These are phyloP conservation scores for Stereum hirsutum DNA, from an alignment of 1,284 basidiomycete genomes.

Conservation along the genomic window DNA sequence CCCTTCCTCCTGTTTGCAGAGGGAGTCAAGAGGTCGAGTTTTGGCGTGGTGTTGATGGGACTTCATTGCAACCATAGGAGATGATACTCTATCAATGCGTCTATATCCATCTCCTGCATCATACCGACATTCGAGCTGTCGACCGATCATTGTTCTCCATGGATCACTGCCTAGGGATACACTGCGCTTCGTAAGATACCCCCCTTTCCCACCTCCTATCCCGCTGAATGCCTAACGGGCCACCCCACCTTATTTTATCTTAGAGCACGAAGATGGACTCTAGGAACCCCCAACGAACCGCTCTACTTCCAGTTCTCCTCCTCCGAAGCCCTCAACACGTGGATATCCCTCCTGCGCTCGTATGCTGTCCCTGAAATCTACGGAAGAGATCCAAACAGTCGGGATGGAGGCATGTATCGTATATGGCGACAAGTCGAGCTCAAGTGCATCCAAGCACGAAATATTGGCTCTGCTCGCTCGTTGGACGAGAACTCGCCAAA, in stretches of 20 bases:
- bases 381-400: slow-evolving; percentile 40
- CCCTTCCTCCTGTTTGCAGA: neutral
- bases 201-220: slow-evolving; percentile 12
- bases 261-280: slow-evolving; percentile 55
- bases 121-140: slow-evolving; percentile 63
- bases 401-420: slow-evolving; percentile 65
- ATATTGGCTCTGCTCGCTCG: slow-evolving; percentile 36
- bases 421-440: slow-evolving; percentile 79
- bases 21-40: too few relatives aligned
- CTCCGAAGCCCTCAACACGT: slow-evolving; percentile 50
- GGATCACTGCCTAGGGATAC: slow-evolving; percentile 63
- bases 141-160: slow-evolving; percentile 66
- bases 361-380: slow-evolving; percentile 73
- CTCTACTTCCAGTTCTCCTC: slow-evolving; percentile 61
- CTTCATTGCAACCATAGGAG: too few relatives aligned
- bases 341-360: slow-evolving; percentile 67
- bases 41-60: too few relatives aligned
- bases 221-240: slow-evolving; percentile 2
- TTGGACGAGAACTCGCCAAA: slow-evolving; percentile 11
- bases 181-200: slow-evolving; percentile 38
- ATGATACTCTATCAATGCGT: slow-evolving; percentile 63
- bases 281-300: slow-evolving; percentile 47
- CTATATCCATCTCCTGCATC: slow-evolving; percentile 59
- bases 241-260: neutral
- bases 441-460: slow-evolving; percentile 58